Percentiles rank a stretch among this genome's conserved stretches.
phyloP scores from a whole-genome alignment of 257 asterid genomes.

The Linderniella brevidens region DNA sequence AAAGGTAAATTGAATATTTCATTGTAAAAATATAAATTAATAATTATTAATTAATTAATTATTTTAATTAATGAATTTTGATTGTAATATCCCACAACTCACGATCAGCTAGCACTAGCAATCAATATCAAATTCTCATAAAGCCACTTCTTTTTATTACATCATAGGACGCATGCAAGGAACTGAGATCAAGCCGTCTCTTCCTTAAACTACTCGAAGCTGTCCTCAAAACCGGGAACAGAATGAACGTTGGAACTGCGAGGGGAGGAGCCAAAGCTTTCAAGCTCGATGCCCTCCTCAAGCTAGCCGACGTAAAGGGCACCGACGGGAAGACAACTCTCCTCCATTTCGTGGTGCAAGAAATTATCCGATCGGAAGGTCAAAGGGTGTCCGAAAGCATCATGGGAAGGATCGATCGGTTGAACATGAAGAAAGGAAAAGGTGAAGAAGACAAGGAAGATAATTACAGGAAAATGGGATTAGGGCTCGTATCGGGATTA shows the following conservation, averaged over 20 bases:
- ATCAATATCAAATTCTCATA: too few relatives aligned
- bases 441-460: slow-evolving; percentile 44
- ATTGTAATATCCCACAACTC: too few relatives aligned
- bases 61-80: too few relatives aligned
- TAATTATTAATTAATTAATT: neutral
- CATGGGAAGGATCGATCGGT: slow-evolving; percentile 69
- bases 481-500: slow-evolving; percentile 69
- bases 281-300: slow-evolving; percentile 86
- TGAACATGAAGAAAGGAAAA: slow-evolving; percentile 18
- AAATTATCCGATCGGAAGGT: slow-evolving; percentile 79
- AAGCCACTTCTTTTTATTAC: slow-evolving; percentile 27
- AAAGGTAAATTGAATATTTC: too few relatives aligned
- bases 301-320: slow-evolving; percentile 83
- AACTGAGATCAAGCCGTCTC: slow-evolving; percentile 79
- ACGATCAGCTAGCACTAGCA: too few relatives aligned
- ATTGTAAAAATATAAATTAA: neutral
- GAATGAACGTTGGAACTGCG: slow-evolving; percentile 85
- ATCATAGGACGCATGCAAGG: slow-evolving; percentile 83
- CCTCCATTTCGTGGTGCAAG: slow-evolving; percentile 92
- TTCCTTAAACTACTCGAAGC: slow-evolving; percentile 87
- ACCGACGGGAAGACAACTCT: slow-evolving; percentile 86
- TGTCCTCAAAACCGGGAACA: slow-evolving; percentile 83
- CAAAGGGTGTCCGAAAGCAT: slow-evolving; percentile 76
- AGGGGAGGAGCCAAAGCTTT: slow-evolving; percentile 93
- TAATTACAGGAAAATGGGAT: slow-evolving; percentile 61